Evolutionary conservation across 371 early-diverging fungal genomes (phyloP), one percentile per base, ranked within the genome.

Genomic region (Edhazardia aedis): DNA sequence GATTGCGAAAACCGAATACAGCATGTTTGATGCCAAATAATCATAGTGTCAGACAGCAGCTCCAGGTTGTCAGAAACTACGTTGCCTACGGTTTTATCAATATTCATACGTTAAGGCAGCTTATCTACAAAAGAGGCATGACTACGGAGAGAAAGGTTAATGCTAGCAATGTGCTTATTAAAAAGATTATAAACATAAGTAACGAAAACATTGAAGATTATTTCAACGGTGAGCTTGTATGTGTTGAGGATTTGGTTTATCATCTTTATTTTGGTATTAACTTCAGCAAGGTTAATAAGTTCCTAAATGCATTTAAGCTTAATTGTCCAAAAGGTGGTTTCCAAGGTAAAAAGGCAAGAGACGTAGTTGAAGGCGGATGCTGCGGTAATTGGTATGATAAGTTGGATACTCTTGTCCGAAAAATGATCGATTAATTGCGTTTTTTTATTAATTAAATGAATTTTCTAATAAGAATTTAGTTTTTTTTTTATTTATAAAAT

Each of bases 351-450:
- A 73, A 73, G 55, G 51, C 52, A 21, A 69, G 56, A 53, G 59
- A 53, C 30, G 62, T 65, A 49, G 47, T 59, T 1, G 63, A 70
- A 47, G 73, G 73, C 42, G 73, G 73, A 40, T 28, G 51, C 22
- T 30, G 56, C 28, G 68, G 68, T 33, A 62, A 68, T 54, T 64
- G 66, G 44, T 47, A 60, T 12, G 61, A 64, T 36, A 52, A 64
- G 23, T 39, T 73, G 18, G 62, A 62, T 27, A 52, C 65, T 12
- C 53, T 73, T 21, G 45, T 73, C 21, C 36, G 46, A 24, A 65
- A 62, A 49, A 73, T 73, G 73, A 62, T 73, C 37, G 58, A 72
- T 63, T 59, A 59, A 59, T n/a, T n/a, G n/a, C n/a, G n/a, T n/a
- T n/a, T n/a, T n/a, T n/a, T n/a, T n/a, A n/a, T n/a, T n/a, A n/a